A percentile compares a stretch with the other conserved stretches of the same genome.
Evolutionary conservation across 2,329 filamentous ascomycete species (phyloP).

Genomic region (Aspergillus piperis): DNA sequence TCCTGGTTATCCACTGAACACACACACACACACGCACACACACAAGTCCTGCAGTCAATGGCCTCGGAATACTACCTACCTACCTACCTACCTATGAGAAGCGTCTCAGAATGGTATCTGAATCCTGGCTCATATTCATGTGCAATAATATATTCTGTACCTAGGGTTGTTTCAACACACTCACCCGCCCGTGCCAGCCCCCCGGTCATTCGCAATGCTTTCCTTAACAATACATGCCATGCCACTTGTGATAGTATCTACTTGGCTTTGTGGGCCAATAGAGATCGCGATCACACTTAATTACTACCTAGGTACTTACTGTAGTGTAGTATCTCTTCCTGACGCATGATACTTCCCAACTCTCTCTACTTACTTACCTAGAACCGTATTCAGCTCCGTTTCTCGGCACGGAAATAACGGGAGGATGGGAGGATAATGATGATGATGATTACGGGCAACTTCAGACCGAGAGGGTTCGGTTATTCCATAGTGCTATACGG

Average conservation of each 20-base stretch:
- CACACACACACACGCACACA: too few relatives aligned
- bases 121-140: too few relatives aligned
- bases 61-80: too few relatives aligned
- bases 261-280: neutral
- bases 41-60: too few relatives aligned
- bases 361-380: too few relatives aligned
- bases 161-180: neutral
- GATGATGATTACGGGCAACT: neutral
- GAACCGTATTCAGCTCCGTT: neutral
- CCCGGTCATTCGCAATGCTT: neutral
- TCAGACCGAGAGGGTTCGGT: neutral
- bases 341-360: neutral
- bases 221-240: neutral
- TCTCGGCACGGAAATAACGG: neutral
- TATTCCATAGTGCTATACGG: neutral
- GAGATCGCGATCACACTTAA: neutral
- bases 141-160: neutral
- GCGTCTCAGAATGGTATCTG: too few relatives aligned
- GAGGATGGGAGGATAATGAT: too few relatives aligned
- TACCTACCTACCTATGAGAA: too few relatives aligned
- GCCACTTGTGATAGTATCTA: conserved; percentile 2
- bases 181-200: neutral
- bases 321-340: neutral
- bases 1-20: neutral
- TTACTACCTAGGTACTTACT: neutral